Base-by-base conservation (phyloP, 2,329 filamentous ascomycete species). In the Byssoonygena ceratinophila region DNA sequence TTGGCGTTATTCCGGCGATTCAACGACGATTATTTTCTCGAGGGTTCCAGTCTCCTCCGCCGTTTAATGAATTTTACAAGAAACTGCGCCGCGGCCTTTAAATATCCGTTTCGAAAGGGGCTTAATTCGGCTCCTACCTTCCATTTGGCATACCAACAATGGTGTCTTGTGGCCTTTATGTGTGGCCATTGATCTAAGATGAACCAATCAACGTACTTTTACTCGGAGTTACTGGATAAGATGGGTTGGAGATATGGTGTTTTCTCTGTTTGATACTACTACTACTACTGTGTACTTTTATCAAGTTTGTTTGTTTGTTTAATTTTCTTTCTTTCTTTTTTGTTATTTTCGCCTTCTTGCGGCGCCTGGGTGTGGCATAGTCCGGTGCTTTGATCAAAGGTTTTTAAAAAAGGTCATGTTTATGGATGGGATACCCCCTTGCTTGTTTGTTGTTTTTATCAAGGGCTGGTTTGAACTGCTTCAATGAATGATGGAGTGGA, bases 361-460 rank as follows among this genome's bases (percentile, higher is more conserved):
- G 25, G 25, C 22, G 11, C 8, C 32, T 31, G 41, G 23, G 11
- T 16, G 2, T 29, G 23, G 40, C 40, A 44, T 44, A 29, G 20
- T 14, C 16, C 29, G 40, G 40, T 44, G 40, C 40, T 27, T 27
- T 9, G 40, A 8, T 22, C 18, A 16, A 32, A 4, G 22, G 20
- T 8, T 29, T 27, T 47, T 37, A 11, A 47, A 47, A 7, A 27
- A 32, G 27, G 36, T 46, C 40, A 41, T 50, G 11, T 39, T 7
- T n/a, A 41, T 12, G 40, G 14, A 50, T 9, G 47, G 32, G 47
- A 50, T 50, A 50, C 47, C 47, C 47, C 36, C 36, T 41, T 40
- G 11, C 14, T 29, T 12, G 18, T 43, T 9, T 23, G n/a, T 36
- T 16, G 16, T n/a, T 27, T 37, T 37, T 5, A 8, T 8, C 32